These are phyloP conservation scores for Arthromyces matolae DNA, from an alignment of 768 basidiomycete species.

Conservation along the genomic window DNA sequence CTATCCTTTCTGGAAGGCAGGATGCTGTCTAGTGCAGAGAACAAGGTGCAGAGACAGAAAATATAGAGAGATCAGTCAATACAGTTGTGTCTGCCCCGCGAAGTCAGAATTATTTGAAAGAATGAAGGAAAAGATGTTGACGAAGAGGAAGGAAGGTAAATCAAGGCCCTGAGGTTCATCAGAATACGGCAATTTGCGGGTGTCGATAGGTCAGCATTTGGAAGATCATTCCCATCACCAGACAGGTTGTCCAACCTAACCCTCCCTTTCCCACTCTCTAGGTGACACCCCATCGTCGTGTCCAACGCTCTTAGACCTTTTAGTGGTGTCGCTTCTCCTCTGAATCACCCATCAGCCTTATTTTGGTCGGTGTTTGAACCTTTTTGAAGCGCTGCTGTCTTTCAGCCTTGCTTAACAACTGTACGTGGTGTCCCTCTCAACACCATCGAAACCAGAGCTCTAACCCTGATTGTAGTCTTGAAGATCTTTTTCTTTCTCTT, in stretches of 20 bases:
- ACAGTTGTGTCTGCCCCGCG: neutral
- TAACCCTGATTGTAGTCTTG: neutral
- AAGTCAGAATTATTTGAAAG: no score
- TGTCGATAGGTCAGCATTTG: constrained; percentile 20
- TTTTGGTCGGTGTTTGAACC: constrained; percentile 8
- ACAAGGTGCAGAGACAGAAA: neutral
- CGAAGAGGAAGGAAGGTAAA: neutral
- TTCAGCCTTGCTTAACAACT: constrained; percentile 4
- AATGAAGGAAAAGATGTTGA: neutral
- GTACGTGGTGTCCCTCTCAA: constrained; percentile 12
- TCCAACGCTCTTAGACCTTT: constrained; percentile 18
- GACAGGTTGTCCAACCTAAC: constrained; percentile 23
- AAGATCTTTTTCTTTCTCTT: neutral
- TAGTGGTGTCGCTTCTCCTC: constrained; percentile 9
- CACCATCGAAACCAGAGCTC: neutral
- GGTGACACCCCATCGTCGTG: constrained; percentile 20
- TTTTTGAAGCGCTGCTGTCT: neutral
- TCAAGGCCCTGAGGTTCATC: constrained; percentile 13
- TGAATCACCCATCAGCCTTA: neutral
- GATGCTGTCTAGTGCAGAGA: neutral
- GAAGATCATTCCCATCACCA: constrained; percentile 23
- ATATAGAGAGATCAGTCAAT: neutral
- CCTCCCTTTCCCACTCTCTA: constrained; percentile 24
- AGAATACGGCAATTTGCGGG: constrained; percentile 20
- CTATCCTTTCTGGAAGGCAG: no score